Base-by-base conservation (phyloP, 306 rosid genomes). In the Prunus persica region DNA sequence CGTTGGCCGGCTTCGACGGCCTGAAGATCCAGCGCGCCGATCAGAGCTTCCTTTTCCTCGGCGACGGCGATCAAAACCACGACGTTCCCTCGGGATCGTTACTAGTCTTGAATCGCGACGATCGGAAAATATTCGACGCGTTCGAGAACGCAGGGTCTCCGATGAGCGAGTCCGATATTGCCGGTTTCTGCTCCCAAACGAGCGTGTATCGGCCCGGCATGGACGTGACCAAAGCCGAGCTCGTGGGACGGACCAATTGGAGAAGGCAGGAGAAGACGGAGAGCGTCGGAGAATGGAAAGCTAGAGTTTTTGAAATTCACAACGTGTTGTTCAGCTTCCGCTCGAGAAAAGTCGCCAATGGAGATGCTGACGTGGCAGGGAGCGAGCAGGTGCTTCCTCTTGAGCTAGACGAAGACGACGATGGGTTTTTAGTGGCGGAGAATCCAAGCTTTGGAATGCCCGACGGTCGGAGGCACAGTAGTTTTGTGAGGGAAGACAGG, bases 361-460 rank as follows among this genome's bases (percentile, higher is more conserved):
- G 81, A 0, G 96, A 89, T 0, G 72, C 87, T 25, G 98, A 89
- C 71, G 88, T 84, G 81, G 93, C 97, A 0, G 93, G 93, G 14
- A 87, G 86, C 49, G 97, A 94, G 78, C 91, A 92, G 66, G 97
- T 89, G 2, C 86, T 88, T 0, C 97, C 97, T 1, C 72, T 92
- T 3, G 99, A 95, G 83, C 90, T 95, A 0, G 99, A 92, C 65
- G 99, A 95, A 66, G 99, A 95, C 81, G 99, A 92, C 24, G 99
- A 92, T 64, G 97, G 97, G 0, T 95, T 92, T 65, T 79, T 95
- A 5, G 99, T 92, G 58, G 96, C 93, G 25, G 98, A 92, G 86
- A 89, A 87, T 83, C 97, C 96, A 16, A 89, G 77, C 56, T 89
- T 91, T 28, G 93, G 86, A 28, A 20, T 86, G 10, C 84, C 91